Percentiles rank a stretch among this genome's conserved stretches.
These are phyloP conservation scores for Millerozyma miso DNA, from an alignment of 805 yeast genomes.

Conservation along the genomic window DNA sequence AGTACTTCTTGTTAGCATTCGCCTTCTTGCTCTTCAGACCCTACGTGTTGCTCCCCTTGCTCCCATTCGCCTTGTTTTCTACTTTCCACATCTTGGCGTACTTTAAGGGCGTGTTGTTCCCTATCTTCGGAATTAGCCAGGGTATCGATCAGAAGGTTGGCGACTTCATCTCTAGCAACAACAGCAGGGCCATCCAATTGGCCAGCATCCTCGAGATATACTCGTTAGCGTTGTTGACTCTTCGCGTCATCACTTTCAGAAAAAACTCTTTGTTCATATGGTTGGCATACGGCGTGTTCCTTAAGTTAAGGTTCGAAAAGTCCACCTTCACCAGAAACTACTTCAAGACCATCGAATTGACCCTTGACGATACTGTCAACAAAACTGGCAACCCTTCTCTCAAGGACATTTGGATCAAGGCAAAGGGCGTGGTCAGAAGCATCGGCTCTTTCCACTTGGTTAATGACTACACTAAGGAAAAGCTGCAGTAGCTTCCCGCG, in stretches of 20 bases:
- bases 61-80: slow-evolving; percentile 76
- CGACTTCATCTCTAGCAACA: slow-evolving; percentile 30
- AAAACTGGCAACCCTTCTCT: slow-evolving; percentile 24
- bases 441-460: slow-evolving; percentile 27
- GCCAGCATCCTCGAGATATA: slow-evolving; percentile 36
- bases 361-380: slow-evolving; percentile 29
- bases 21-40: slow-evolving; percentile 50
- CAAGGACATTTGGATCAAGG: slow-evolving; percentile 34
- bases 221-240: slow-evolving; percentile 41
- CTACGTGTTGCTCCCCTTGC: slow-evolving; percentile 54
- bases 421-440: slow-evolving; percentile 28
- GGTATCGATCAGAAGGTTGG: slow-evolving; percentile 31
- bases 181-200: slow-evolving; percentile 34
- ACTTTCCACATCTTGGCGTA: slow-evolving; percentile 79
- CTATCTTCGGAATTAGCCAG: slow-evolving; percentile 44
- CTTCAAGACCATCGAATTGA: slow-evolving; percentile 64
- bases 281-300: slow-evolving; percentile 53
- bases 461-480: slow-evolving; percentile 35
- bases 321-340: slow-evolving; percentile 68
- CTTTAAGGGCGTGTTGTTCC: slow-evolving; percentile 59
- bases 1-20: slow-evolving; percentile 60
- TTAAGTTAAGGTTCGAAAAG: slow-evolving; percentile 74
- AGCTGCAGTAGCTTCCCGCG: slow-evolving; percentile 15
- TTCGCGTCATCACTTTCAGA: slow-evolving; percentile 58
- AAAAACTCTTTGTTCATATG: slow-evolving; percentile 60